Conservation (phyloP, 2,329 filamentous ascomycete species). For the Myriosclerotinia scirpicola region DNA sequence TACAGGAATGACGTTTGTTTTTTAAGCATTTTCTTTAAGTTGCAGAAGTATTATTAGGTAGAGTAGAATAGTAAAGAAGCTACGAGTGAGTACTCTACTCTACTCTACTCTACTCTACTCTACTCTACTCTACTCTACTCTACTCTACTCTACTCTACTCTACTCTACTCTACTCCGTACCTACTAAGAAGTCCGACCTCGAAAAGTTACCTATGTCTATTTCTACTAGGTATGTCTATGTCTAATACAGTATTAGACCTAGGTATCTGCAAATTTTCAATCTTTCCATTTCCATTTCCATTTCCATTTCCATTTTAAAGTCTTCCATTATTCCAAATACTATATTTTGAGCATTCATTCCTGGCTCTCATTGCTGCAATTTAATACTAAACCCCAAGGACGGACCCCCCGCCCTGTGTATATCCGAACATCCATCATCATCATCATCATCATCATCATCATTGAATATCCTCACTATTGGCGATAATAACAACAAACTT, state of each 20-base stretch:
- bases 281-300: background rate
- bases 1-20: slow-evolving; percentile 7
- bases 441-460: background rate
- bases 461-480: background rate
- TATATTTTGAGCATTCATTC: too few relatives aligned
- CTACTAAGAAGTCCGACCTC: background rate
- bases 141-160: too few relatives aligned
- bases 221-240: too few relatives aligned
- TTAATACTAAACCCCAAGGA: too few relatives aligned
- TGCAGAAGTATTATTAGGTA: background rate
- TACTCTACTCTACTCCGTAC: too few relatives aligned
- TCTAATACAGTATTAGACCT: too few relatives aligned
- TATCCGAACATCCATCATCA: background rate
- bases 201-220: background rate
- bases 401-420: background rate
- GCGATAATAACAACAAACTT: background rate
- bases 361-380: background rate
- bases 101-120: too few relatives aligned
- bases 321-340: background rate
- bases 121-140: too few relatives aligned
- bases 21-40: slow-evolving; percentile 6
- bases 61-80: background rate
- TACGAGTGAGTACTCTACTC: too few relatives aligned
- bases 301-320: background rate
- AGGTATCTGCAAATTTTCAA: background rate